Evolutionary conservation across 805 yeast genomes (phyloP).

Genomic region (Kodamaea nitidulidarum): DNA sequence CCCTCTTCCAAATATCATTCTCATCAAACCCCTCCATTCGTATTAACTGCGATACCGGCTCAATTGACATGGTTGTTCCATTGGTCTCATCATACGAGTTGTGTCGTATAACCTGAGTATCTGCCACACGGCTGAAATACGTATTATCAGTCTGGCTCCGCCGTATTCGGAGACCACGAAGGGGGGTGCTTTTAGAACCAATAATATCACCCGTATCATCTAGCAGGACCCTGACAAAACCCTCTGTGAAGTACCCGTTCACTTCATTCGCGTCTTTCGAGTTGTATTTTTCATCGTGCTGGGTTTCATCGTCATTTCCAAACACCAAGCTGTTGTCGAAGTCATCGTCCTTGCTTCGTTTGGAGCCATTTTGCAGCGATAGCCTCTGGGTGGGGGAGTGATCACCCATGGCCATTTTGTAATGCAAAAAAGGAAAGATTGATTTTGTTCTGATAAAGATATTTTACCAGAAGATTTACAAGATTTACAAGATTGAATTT

Average conservation of each 20-base stretch:
- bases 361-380: not conserved
- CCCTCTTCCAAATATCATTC: too few relatives aligned
- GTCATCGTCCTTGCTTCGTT: constrained; percentile 6
- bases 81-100: constrained; percentile 4
- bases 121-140: not conserved
- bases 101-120: constrained; percentile 8
- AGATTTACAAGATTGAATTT: too few relatives aligned
- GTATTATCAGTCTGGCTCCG: constrained; percentile 1
- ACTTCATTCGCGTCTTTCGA: not conserved
- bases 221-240: not conserved
- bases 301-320: constrained; percentile 16
- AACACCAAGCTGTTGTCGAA: constrained; percentile 30
- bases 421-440: too few relatives aligned
- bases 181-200: not conserved
- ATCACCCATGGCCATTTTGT: too few relatives aligned
- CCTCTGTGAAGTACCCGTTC: not conserved
- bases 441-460: too few relatives aligned
- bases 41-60: constrained; percentile 3
- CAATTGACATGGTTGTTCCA: constrained; percentile 7
- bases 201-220: not conserved
- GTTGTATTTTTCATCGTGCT: not conserved
- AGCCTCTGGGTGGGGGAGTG: too few relatives aligned
- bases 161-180: not conserved
- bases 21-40: too few relatives aligned
- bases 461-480: too few relatives aligned